These are phyloP conservation scores for Stephanodiscus triporus DNA, from an alignment of 108 stramenopile species.

Conservation along the genomic window DNA sequence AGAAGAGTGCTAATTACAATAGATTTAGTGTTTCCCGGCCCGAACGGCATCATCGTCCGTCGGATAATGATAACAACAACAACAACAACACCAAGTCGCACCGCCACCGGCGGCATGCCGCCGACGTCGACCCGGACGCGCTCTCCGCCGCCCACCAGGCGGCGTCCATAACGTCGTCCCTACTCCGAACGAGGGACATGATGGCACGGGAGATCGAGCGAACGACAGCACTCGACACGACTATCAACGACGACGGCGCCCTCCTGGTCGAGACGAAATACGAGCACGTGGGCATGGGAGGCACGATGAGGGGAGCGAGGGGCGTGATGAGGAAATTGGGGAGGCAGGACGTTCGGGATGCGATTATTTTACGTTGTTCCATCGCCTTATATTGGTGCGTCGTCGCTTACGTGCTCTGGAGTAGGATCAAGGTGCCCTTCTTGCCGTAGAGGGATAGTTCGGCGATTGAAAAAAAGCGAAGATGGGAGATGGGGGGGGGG, in stretches of 20 bases:
- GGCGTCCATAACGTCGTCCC: conserved; percentile 43
- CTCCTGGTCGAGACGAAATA: conserved; percentile 23
- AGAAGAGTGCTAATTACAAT: too few relatives aligned
- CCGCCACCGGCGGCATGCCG: too few relatives aligned
- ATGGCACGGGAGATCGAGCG: conserved; percentile 44
- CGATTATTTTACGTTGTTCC: conserved; percentile 37
- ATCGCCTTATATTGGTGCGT: conserved; percentile 45
- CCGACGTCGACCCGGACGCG: conserved; percentile 6
- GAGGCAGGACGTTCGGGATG: conserved; percentile 48
- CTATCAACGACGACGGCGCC: conserved; percentile 39
- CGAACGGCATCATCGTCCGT: too few relatives aligned
- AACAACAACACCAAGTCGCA: too few relatives aligned
- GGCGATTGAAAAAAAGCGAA: too few relatives aligned
- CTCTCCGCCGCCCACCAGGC: conserved; percentile 47
- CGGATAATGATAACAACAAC: too few relatives aligned
- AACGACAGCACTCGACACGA: conserved; percentile 25
- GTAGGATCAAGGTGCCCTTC: conserved; percentile 46
- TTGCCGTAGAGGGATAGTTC: too few relatives aligned
- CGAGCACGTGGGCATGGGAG: conserved; percentile 46
- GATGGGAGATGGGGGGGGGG: too few relatives aligned
- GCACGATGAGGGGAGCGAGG: conserved; percentile 45
- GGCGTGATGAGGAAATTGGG: conserved; percentile 28
- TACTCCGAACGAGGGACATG: conserved; percentile 42
- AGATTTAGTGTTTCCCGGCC: too few relatives aligned
- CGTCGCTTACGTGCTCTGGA: conserved; percentile 48